Evolutionary conservation across 495 filamentous ascomycete genomes (phyloP).

Genomic region (Filosporella fistucella): DNA sequence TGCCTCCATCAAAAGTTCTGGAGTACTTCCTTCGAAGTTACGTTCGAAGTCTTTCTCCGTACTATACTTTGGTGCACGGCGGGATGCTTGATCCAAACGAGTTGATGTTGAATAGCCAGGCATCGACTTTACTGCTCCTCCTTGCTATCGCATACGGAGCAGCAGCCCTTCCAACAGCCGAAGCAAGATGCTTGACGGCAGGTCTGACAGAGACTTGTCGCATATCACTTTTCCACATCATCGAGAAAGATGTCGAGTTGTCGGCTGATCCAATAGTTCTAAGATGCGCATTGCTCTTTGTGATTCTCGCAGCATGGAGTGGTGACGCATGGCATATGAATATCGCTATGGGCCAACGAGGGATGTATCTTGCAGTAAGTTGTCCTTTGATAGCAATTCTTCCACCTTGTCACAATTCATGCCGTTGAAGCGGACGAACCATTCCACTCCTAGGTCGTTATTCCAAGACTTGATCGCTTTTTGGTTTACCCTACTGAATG

Average conservation of each 20-base stretch:
- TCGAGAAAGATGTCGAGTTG: conserved; percentile 61
- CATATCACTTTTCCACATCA: conserved; percentile 59
- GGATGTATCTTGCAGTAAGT: conserved; percentile 60
- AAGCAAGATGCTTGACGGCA: conserved; percentile 54
- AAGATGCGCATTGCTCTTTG: conserved; percentile 57
- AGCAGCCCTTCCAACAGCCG: conserved; percentile 47
- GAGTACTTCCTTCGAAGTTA: conserved; percentile 59
- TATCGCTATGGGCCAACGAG: conserved; percentile 63
- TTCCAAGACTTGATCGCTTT: no score
- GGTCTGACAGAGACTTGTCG: conserved; percentile 61
- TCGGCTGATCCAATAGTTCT: conserved; percentile 52
- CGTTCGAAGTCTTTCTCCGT: conserved; percentile 50
- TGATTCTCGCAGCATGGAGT: conserved; percentile 57
- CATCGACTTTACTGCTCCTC: conserved; percentile 51
- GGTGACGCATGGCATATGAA: conserved; percentile 71
- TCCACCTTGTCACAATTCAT: no score
- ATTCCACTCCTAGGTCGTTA: no score
- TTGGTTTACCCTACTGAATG: no score
- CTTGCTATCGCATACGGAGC: conserved; percentile 66
- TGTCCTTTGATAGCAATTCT: no score
- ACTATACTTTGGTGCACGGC: conserved; percentile 48
- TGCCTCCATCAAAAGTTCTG: conserved; percentile 53
- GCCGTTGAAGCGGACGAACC: no score
- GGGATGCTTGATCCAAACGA: conserved; percentile 55
- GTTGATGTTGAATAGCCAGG: conserved; percentile 51